Evolutionary conservation across 352 stramenopile species (phyloP).

Genomic region (Elongisporangium senticosum): DNA sequence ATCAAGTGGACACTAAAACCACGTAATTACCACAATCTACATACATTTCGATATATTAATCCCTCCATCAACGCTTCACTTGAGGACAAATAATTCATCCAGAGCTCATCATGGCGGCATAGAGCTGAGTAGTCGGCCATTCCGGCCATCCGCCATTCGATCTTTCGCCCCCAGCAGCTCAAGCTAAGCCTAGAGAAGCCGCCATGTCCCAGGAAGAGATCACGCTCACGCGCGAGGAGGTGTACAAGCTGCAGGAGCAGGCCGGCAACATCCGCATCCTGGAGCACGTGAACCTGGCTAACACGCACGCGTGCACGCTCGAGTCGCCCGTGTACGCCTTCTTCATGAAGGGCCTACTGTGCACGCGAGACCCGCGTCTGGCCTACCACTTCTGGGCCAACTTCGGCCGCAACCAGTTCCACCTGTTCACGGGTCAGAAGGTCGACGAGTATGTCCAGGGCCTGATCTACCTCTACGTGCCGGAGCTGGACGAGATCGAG

Average conservation of each 20-base stretch:
- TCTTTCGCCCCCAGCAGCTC: background rate
- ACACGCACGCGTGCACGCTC: slow-evolving; percentile 47
- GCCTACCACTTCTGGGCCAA: slow-evolving; percentile 72
- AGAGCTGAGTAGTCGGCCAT: background rate
- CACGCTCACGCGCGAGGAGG: slow-evolving; percentile 40
- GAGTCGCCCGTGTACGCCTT: slow-evolving; percentile 40
- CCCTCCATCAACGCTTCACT: background rate
- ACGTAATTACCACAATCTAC: background rate
- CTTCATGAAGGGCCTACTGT: slow-evolving; percentile 60
- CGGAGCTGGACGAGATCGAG: slow-evolving; percentile 49
- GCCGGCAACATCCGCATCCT: slow-evolving; percentile 63
- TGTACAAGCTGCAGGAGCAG: slow-evolving; percentile 43
- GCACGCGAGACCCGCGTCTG: slow-evolving; percentile 55
- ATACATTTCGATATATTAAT: background rate
- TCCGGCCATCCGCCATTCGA: background rate
- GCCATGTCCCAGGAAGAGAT: slow-evolving; percentile 26
- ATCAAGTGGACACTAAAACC: background rate
- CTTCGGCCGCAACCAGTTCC: slow-evolving; percentile 65
- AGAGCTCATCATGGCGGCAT: background rate
- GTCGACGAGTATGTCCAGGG: slow-evolving; percentile 55
- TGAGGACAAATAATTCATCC: background rate
- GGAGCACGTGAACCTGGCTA: slow-evolving; percentile 69
- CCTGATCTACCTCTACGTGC: slow-evolving; percentile 55
- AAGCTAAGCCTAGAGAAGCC: background rate
- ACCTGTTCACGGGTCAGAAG: slow-evolving; percentile 57